Percentiles rank a stretch among this genome's conserved stretches.
Evolutionary conservation across 2,329 filamentous ascomycete species (phyloP).

Genomic region (Pestalotiopsis sp.): DNA sequence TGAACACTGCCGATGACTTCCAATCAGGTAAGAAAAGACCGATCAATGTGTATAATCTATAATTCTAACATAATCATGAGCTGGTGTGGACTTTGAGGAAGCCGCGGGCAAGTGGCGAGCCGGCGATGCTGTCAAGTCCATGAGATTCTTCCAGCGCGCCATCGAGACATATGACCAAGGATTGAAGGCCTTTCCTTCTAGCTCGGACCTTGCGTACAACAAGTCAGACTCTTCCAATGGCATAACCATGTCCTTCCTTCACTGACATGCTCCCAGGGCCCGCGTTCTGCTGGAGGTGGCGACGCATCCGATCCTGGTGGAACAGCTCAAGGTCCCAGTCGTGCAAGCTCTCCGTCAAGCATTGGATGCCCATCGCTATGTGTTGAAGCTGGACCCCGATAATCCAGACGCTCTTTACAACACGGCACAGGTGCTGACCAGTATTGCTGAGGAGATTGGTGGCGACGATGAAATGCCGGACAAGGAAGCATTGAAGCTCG

Average conservation of each 20-base stretch:
- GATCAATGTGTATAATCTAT: not conserved
- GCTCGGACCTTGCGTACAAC: constrained; percentile 76
- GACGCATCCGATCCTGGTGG: constrained; percentile 65
- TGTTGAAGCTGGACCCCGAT: constrained; percentile 59
- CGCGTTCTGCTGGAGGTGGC: constrained; percentile 71
- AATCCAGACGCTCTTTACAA: constrained; percentile 74
- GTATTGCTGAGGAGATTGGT: constrained; percentile 62
- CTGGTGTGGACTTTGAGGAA: constrained; percentile 70
- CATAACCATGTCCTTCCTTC: constrained; percentile 5
- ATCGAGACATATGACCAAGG: constrained; percentile 69
- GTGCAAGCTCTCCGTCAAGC: constrained; percentile 61
- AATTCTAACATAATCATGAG: constrained; percentile 31
- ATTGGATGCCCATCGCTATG: constrained; percentile 65
- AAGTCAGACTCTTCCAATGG: constrained; percentile 51
- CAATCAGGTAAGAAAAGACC: constrained; percentile 51
- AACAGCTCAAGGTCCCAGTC: constrained; percentile 56
- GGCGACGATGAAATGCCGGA: constrained; percentile 51
- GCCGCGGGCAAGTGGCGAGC: constrained; percentile 75
- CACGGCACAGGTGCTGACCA: constrained; percentile 69
- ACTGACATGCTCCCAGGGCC: constrained; percentile 48
- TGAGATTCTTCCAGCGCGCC: constrained; percentile 62
- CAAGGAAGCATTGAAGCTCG: constrained; percentile 40
- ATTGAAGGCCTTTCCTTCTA: constrained; percentile 59
- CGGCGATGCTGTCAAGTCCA: constrained; percentile 66
- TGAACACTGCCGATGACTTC: constrained; percentile 68